phyloP scores from a whole-genome alignment of 352 stramenopile species.

The Pythium oligandrum region DNA sequence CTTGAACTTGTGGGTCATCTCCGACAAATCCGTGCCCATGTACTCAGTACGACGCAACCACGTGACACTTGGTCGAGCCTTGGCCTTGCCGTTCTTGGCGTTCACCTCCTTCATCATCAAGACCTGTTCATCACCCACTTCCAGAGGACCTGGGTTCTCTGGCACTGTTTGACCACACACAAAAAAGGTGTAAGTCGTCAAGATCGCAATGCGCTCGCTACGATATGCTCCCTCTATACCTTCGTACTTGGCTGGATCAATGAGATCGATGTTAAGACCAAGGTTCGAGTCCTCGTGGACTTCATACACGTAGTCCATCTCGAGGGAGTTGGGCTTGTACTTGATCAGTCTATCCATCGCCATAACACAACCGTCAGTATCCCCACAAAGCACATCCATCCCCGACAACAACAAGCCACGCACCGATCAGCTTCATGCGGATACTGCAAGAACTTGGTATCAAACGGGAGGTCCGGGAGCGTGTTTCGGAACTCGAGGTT shows the following conservation, averaged over 20 bases:
- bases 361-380: conserved; percentile 4
- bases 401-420: neutral
- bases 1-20: conserved; percentile 85
- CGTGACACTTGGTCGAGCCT: conserved; percentile 65
- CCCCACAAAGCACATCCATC: conserved; percentile 3
- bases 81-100: conserved; percentile 46
- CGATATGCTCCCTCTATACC: conserved; percentile 18
- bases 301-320: conserved; percentile 84
- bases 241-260: conserved; percentile 83
- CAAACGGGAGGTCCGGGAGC: conserved; percentile 79
- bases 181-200: neutral
- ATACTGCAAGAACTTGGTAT: conserved; percentile 86
- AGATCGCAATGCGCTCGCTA: neutral
- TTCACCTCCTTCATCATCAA: conserved; percentile 76
- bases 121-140: conserved; percentile 68
- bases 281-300: conserved; percentile 81
- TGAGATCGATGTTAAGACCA: conserved; percentile 76
- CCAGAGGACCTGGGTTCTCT: conserved; percentile 37
- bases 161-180: conserved; percentile 28
- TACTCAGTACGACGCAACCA: conserved; percentile 83
- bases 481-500: conserved; percentile 80
- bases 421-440: conserved; percentile 72
- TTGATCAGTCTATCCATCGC: conserved; percentile 54
- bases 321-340: conserved; percentile 83
- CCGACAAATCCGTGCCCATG: conserved; percentile 84